A percentile compares a stretch with the other conserved stretches of the same genome.
Evolutionary conservation across 306 rosid species (phyloP).

Genomic region (Vicia villosa): DNA sequence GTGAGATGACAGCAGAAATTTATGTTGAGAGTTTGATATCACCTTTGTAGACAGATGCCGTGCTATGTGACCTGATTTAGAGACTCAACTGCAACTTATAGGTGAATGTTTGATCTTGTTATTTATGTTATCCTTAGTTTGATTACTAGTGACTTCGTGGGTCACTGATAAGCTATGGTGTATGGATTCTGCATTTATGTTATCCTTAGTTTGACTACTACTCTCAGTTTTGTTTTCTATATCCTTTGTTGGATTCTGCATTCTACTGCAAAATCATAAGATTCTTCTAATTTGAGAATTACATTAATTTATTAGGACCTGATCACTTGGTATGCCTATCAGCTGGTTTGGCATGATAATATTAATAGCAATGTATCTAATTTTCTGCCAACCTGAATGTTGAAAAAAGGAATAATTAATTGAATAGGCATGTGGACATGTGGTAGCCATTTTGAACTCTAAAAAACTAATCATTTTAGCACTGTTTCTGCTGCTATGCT

Average conservation of each 20-base stretch:
- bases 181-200: neutral
- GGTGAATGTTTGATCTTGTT: neutral
- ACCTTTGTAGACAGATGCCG: neutral
- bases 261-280: neutral
- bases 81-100: neutral
- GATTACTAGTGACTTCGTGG: neutral
- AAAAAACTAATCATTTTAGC: neutral
- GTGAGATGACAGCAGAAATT: neutral
- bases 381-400: neutral
- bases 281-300: neutral
- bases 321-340: neutral
- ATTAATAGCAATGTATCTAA: neutral
- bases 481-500: neutral
- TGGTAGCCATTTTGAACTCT: neutral
- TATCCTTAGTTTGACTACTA: neutral
- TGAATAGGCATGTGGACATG: neutral
- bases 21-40: neutral
- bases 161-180: neutral
- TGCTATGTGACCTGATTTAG: neutral
- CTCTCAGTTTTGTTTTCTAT: neutral
- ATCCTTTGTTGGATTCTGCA: conserved; percentile 18
- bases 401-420: neutral
- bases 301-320: neutral
- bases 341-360: neutral
- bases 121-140: neutral